These are phyloP conservation scores for Trichoderma sp. DNA, from an alignment of 2,329 filamentous ascomycete species.

Conservation along the genomic window DNA sequence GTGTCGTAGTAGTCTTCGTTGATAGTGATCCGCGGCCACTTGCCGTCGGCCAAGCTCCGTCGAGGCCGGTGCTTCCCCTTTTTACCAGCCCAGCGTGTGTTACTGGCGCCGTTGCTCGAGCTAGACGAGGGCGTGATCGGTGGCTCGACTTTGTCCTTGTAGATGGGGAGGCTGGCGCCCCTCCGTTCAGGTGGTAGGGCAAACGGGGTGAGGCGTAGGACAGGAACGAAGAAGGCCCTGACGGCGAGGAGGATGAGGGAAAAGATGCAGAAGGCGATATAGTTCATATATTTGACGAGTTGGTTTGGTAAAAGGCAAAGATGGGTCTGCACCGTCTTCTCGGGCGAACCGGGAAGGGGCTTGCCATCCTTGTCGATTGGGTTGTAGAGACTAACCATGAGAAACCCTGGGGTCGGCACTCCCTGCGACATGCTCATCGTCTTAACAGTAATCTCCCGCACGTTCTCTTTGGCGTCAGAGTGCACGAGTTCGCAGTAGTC, in stretches of 20 bases:
- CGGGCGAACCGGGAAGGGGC: slow-evolving; percentile 42
- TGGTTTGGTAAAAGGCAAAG: slow-evolving; percentile 90
- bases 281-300: slow-evolving; percentile 77
- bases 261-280: slow-evolving; percentile 61
- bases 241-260: slow-evolving; percentile 49
- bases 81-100: slow-evolving; percentile 27
- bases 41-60: slow-evolving; percentile 46
- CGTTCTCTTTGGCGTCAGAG: slow-evolving; percentile 61
- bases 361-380: slow-evolving; percentile 65
- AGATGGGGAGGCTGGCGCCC: slow-evolving; percentile 39
- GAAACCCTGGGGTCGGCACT: slow-evolving; percentile 79
- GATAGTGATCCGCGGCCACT: slow-evolving; percentile 53
- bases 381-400: slow-evolving; percentile 89
- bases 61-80: slow-evolving; percentile 28
- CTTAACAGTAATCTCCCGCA: slow-evolving; percentile 90
- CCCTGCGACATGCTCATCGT: slow-evolving; percentile 96
- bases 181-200: slow-evolving; percentile 44
- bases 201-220: slow-evolving; percentile 53
- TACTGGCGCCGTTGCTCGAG: slow-evolving; percentile 24
- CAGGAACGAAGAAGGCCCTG: slow-evolving; percentile 56
- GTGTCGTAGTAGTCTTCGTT: slow-evolving; percentile 48
- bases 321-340: slow-evolving; percentile 75
- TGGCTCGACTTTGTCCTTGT: slow-evolving; percentile 52
- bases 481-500: slow-evolving; percentile 94
- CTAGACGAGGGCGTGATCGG: slow-evolving; percentile 27